Base-by-base conservation (phyloP, 257 asterid species). In the Scutellaria galericulata region DNA sequence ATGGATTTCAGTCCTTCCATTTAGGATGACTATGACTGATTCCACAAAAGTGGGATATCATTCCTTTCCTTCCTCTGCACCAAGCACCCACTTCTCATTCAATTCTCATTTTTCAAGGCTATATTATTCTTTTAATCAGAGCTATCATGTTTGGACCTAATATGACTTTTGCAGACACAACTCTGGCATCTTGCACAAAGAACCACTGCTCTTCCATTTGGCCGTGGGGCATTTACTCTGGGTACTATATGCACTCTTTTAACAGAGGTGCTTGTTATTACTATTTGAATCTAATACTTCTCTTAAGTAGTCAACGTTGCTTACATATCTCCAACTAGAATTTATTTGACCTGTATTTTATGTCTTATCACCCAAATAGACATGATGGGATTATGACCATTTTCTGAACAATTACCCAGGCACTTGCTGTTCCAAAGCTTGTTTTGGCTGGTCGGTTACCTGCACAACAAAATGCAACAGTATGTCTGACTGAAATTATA, bases 141-240 rank as follows among this genome's bases (percentile, higher is more conserved):
- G 7, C 31, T 68, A 11, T 18, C 1, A 10, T 75, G 20, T 46
- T 47, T 47, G 24, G 27, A 61, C 45, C 73, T 68, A 60, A 42
- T 72, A 9, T 74, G 71, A 47, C 53, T 59, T 60, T 44, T 67
- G 68, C 80, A 94, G 99, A 89, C 95, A 75, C 98, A 94, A 74
- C 88, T 94, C 78, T 91, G 97, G 99, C 98, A 94, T 83, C 96
- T 94, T 86, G 99, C 99, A 65, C 99, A 91, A 78, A 88, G 98
- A 83, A 94, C 99, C 12, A 90, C 97, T 71, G 86, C 99, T 66
- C 93, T 94, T 82, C 97, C 99, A 75, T 88, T 91, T 79, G 99
- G 99, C 27, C 99, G 99, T 73, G 98, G 99, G 69, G 99, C 98
- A 74, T 88, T 94, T 79, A 94, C 98, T 22, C 87, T 94, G 87